Base-by-base conservation (phyloP, 2,329 filamentous ascomycete genomes). In the Colletotrichum gloeosporioides region DNA sequence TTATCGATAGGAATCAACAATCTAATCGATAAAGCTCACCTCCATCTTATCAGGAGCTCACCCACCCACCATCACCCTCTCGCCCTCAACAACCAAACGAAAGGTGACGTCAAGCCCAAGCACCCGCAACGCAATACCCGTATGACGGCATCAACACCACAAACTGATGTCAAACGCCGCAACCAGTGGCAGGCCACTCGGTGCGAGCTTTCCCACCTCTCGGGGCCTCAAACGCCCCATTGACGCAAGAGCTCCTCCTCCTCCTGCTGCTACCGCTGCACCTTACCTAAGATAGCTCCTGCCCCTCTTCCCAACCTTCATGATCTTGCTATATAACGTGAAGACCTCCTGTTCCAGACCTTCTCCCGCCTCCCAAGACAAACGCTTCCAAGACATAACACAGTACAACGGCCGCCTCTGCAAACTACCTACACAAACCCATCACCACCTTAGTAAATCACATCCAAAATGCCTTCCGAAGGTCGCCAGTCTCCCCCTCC, bases 401-500 rank as follows among this genome's bases (percentile, higher is more conserved):
- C 22, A n/a, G 22, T 39, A 57, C 18, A 53, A 39, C 57, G 36
- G 10, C 15, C 32, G 22, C 18, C 62, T 62, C 22, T 64, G 32
- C 59, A 25, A 65, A 8, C 3, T 25, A 10, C 10, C 9, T 44
- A 39, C 12, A 31, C n/a, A 12, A 27, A 7, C 22, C 65, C 22
- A 59, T 77, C 69, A 68, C 66, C 76, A 78, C 22, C 22, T 22
- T 22, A 22, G 22, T 22, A 2, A 84, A 55, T 81, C 80, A 78
- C 15, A 77, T 76, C 79, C 83, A 92, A 78, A 81, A 95, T 95
- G 94, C 93, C 94, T 53, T 53, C 44, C 82, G 85, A 90, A 85
- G 94, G 95, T 84, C 93, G 93, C 82, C 91, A 98, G 86, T 98
- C 95, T 36, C 96, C 95, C 77, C 87, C 92, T 69, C 94, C 95